Conservation (phyloP, 225 moss, liverwort and hornwort genomes). For the Polytrichum formosum region DNA sequence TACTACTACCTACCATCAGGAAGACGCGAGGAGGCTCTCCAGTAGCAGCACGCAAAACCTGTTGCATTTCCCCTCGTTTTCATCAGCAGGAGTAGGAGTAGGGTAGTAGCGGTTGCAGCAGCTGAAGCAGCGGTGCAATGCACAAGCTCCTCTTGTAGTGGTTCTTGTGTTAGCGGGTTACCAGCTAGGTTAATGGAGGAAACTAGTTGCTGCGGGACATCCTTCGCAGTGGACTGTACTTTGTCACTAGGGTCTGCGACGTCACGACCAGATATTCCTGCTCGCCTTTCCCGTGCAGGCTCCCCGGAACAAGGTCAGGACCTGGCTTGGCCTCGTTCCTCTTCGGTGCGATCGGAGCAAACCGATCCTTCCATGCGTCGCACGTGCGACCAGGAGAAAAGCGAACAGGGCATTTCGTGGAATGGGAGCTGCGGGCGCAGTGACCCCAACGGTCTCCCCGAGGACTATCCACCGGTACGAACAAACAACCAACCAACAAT, state of each 20-base stretch:
- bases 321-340: conserved; percentile 23
- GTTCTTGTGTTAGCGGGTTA: conserved; percentile 10
- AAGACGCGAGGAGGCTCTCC: not conserved
- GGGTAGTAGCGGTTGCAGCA: conserved; percentile 21
- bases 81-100: conserved; percentile 3
- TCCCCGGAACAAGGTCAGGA: conserved; percentile 48
- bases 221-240: conserved; percentile 55
- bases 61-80: conserved; percentile 1
- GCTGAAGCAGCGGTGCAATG: conserved; percentile 29
- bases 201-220: conserved; percentile 45
- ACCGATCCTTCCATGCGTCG: conserved; percentile 15
- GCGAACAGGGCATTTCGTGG: conserved; percentile 40
- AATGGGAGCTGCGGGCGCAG: conserved; percentile 35
- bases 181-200: conserved; percentile 36
- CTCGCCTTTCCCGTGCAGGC: conserved; percentile 37
- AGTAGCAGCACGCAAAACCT: conserved; percentile 9
- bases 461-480: conserved; percentile 24
- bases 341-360: conserved; percentile 32
- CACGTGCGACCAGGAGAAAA: conserved; percentile 15
- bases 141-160: conserved; percentile 11
- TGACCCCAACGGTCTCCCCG: conserved; percentile 34
- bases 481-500: no score
- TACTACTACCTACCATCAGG: not conserved
- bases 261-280: conserved; percentile 26
- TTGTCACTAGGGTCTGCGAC: conserved; percentile 44